These are phyloP conservation scores for Candida sphagnicola DNA, from an alignment of 805 yeast species.

Conservation along the genomic window DNA sequence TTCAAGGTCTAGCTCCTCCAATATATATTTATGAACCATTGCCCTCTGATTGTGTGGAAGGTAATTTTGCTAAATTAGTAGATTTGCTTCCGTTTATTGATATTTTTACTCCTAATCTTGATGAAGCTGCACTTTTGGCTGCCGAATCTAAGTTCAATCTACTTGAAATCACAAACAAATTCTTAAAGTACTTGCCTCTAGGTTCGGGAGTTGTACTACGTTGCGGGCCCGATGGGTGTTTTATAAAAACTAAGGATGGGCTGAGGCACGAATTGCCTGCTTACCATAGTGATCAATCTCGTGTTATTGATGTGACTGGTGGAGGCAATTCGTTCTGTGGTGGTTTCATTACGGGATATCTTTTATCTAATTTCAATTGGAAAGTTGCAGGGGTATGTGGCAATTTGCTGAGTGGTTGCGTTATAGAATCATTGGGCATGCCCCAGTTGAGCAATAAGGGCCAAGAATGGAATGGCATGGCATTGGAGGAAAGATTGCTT, in stretches of 20 bases:
- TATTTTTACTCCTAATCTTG: conserved; percentile 78
- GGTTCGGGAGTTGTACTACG: conserved; percentile 58
- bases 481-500: conserved; percentile 41
- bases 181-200: conserved; percentile 36
- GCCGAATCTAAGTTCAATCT: conserved; percentile 43
- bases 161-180: conserved; percentile 36
- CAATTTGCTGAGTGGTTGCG: conserved; percentile 72
- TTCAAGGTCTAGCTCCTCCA: conserved; percentile 22
- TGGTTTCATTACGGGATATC: conserved; percentile 50
- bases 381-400: conserved; percentile 60
- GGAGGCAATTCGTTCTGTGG: conserved; percentile 46
- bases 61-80: conserved; percentile 29
- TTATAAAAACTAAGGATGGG: conserved; percentile 29
- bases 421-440: conserved; percentile 78
- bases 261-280: conserved; percentile 58
- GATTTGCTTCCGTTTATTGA: conserved; percentile 44
- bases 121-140: conserved; percentile 70
- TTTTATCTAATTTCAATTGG: conserved; percentile 45
- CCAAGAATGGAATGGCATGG: conserved; percentile 59
- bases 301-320: conserved; percentile 41
- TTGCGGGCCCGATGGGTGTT: conserved; percentile 75
- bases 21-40: conserved; percentile 79
- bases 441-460: conserved; percentile 37
- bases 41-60: conserved; percentile 67
- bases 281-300: conserved; percentile 49